Evolutionary conservation across 768 basidiomycete genomes (phyloP).

Genomic region (Lactarius psammicola): DNA sequence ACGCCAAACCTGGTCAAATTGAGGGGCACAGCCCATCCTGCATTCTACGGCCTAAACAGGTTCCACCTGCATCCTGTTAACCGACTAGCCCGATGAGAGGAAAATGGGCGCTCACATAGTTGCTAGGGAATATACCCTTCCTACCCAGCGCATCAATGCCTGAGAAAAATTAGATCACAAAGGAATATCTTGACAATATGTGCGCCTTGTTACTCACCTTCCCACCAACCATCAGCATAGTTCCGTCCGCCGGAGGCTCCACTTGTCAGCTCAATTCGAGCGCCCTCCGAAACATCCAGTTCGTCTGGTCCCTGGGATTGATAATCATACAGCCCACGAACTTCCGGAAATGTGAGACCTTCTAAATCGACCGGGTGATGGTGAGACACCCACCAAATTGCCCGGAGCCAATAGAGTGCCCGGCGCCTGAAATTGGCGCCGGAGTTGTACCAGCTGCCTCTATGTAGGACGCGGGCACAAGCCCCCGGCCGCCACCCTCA

Average conservation of each 20-base stretch:
- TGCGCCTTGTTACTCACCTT: conserved; percentile 51
- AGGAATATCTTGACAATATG: conserved; percentile 25
- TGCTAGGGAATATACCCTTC: conserved; percentile 85
- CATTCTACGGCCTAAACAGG: conserved; percentile 31
- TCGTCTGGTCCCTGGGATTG: conserved; percentile 71
- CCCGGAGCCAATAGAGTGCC: conserved; percentile 39
- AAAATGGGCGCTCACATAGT: conserved; percentile 62
- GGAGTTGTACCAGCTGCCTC: conserved; percentile 39
- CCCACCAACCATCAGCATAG: conserved; percentile 84
- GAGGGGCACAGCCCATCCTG: conserved; percentile 20
- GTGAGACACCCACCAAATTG: conserved; percentile 49
- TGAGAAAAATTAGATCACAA: conserved; percentile 37
- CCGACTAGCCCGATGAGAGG: conserved; percentile 21
- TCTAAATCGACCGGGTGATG: conserved; percentile 11
- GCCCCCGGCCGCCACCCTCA: conserved; percentile 56
- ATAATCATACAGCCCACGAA: conserved; percentile 82
- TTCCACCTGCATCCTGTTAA: conserved; percentile 46
- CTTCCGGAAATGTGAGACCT: conserved; percentile 40
- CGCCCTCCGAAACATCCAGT: conserved; percentile 58
- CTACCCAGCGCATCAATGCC: conserved; percentile 57
- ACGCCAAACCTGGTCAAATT: conserved; percentile 35
- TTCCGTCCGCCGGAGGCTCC: conserved; percentile 60
- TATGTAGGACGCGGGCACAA: conserved; percentile 85
- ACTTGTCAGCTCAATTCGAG: conserved; percentile 60
- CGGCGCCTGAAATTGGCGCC: conserved; percentile 26